phyloP scores from a whole-genome alignment of 2,329 filamentous ascomycete genomes.

The Onygenales sp. region DNA sequence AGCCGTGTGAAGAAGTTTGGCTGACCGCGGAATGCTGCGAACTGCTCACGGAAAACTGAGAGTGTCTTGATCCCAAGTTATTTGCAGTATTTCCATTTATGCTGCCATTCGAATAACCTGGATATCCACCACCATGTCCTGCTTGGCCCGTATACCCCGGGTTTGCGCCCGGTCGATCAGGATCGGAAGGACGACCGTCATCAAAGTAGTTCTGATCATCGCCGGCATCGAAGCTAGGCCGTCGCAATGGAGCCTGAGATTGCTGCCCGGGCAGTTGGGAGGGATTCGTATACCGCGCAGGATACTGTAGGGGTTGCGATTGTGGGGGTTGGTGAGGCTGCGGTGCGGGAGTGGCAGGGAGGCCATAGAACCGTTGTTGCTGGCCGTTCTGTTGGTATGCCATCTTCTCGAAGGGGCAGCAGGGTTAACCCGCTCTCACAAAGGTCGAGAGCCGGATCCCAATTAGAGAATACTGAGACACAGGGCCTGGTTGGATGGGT shows the following conservation, averaged over 20 bases:
- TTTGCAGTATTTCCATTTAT: slow-evolving; percentile 18
- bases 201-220: slow-evolving; percentile 55
- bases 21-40: slow-evolving; percentile 27
- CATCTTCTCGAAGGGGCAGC: slow-evolving; percentile 28
- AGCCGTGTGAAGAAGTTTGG: slow-evolving; percentile 33
- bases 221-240: slow-evolving; percentile 66
- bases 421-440: neutral
- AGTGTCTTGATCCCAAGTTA: slow-evolving; percentile 25
- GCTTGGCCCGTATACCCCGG: slow-evolving; percentile 25
- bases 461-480: neutral
- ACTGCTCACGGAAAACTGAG: slow-evolving; percentile 23
- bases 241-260: slow-evolving; percentile 33
- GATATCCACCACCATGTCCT: slow-evolving; percentile 30
- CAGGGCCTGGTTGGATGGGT: too few species aligned
- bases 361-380: slow-evolving; percentile 34
- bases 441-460: neutral
- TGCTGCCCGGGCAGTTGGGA: slow-evolving; percentile 33
- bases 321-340: neutral
- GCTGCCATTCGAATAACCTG: slow-evolving; percentile 16
- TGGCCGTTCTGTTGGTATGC: slow-evolving; percentile 48
- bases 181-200: slow-evolving; percentile 16
- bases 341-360: slow-evolving; percentile 18
- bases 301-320: slow-evolving; percentile 6
- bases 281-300: slow-evolving; percentile 33
- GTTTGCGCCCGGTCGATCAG: slow-evolving; percentile 26